A percentile compares a stretch with the other conserved stretches of the same genome.
Evolutionary conservation across 129 eudicot genomes (phyloP).

Genomic region (Erigeron canadensis): DNA sequence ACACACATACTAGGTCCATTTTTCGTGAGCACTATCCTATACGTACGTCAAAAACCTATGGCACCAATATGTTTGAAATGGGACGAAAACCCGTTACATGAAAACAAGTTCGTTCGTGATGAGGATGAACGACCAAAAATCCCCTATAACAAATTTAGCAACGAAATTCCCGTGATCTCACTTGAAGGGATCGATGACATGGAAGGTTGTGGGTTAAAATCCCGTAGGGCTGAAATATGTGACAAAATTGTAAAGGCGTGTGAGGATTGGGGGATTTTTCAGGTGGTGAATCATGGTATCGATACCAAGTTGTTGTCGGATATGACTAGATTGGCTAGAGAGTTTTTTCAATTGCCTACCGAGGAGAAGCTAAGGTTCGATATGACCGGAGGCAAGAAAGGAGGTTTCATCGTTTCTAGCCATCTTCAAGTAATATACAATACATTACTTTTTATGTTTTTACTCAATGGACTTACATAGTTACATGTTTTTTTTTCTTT

Average conservation of each 20-base stretch:
- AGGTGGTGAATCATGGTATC: conserved; percentile 88
- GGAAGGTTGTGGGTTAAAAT: conserved; percentile 8
- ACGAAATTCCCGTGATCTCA: conserved; percentile 80
- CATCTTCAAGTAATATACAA: conserved; percentile 71
- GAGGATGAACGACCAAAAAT: conserved; percentile 95
- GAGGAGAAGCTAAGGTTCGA: conserved; percentile 86
- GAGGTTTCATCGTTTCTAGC: conserved; percentile 93
- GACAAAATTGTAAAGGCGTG: conserved; percentile 73
- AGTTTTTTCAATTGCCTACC: conserved; percentile 61
- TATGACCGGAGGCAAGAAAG: conserved; percentile 97
- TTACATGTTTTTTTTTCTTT: no score
- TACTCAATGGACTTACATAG: no score
- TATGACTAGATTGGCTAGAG: conserved; percentile 65
- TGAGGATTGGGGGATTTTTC: conserved; percentile 95
- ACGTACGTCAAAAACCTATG: no score
- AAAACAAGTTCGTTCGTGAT: conserved; percentile 58
- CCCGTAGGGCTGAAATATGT: conserved; percentile 56
- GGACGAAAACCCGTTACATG: conserved; percentile 37
- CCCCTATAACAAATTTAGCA: conserved; percentile 71
- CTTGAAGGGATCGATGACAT: conserved; percentile 58
- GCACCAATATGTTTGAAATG: conserved; percentile 37
- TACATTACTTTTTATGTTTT: neutral
- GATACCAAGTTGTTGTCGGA: conserved; percentile 45
- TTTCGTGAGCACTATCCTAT: no score
- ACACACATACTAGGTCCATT: no score